phyloP scores from a whole-genome alignment of 306 rosid genomes.

The Malus asiatica region DNA sequence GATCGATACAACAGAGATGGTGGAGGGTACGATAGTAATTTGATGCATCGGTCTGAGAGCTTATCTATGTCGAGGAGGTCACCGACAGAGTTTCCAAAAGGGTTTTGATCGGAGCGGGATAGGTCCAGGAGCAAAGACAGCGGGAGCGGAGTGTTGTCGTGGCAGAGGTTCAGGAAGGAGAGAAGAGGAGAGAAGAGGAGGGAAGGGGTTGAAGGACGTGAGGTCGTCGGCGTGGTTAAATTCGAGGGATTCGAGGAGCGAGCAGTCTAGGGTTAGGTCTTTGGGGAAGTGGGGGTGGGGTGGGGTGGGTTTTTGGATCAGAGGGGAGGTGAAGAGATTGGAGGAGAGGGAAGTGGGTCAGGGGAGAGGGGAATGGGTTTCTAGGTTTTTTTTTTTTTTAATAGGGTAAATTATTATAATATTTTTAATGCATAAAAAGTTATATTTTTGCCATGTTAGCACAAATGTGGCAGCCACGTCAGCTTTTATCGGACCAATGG shows the following conservation, averaged over 20 bases:
- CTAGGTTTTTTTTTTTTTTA: too few relatives aligned
- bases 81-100: conserved; percentile 59
- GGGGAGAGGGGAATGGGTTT: too few relatives aligned
- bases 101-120: conserved; percentile 88
- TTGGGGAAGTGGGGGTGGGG: background rate
- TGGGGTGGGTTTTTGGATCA: too few relatives aligned
- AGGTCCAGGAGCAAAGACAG: conserved; percentile 51
- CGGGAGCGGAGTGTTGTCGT: conserved; percentile 58
- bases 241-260: conserved; percentile 35
- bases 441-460: too few relatives aligned
- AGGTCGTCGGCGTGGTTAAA: conserved; percentile 45
- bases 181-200: background rate
- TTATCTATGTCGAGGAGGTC: conserved; percentile 45
- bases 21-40: conserved; percentile 40
- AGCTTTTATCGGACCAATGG: too few relatives aligned
- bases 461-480: too few relatives aligned
- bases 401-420: too few relatives aligned
- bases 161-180: conserved; percentile 57
- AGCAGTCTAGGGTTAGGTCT: conserved; percentile 31
- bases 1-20: conserved; percentile 55
- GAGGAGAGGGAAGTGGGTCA: too few relatives aligned
- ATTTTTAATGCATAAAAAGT: too few relatives aligned
- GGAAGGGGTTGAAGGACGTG: conserved; percentile 52
- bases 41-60: conserved; percentile 84
- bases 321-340: too few relatives aligned